Percentiles rank a stretch among this genome's conserved stretches.
Conservation (phyloP, 495 filamentous ascomycete species). For the Oleoguttula mirabilis region DNA sequence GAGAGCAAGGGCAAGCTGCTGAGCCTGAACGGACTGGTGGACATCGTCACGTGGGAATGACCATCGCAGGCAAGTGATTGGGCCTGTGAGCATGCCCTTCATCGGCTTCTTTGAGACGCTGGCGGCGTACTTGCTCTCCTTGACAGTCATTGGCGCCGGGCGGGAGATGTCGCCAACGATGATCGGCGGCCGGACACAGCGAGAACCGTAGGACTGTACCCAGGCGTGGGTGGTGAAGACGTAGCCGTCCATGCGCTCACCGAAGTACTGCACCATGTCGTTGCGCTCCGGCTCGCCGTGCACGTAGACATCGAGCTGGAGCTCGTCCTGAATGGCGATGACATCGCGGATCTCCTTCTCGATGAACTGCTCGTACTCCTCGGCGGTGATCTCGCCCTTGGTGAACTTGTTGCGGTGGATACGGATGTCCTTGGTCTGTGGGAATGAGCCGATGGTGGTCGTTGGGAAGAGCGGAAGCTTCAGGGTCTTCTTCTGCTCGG, state of each 20-base stretch:
- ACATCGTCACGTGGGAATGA: constrained; percentile 99
- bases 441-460: constrained; percentile 98
- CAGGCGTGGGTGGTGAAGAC: constrained; percentile 98
- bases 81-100: constrained; percentile 99
- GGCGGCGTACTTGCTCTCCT: constrained; percentile 97
- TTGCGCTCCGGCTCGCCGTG: constrained; percentile 99
- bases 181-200: constrained; percentile 94
- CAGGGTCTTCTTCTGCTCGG: constrained; percentile 74
- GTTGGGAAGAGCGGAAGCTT: constrained; percentile 94
- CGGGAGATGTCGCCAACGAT: constrained; percentile 97
- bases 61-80: constrained; percentile 97
- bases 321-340: constrained; percentile 93
- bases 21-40: constrained; percentile 95
- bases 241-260: constrained; percentile 91
- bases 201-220: constrained; percentile 97
- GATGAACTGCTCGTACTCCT: constrained; percentile 95
- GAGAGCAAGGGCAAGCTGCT: constrained; percentile 95
- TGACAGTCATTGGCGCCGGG: constrained; percentile 94
- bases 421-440: constrained; percentile 97
- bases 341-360: constrained; percentile 91
- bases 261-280: constrained; percentile 99
- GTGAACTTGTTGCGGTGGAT: constrained; percentile 91
- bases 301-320: constrained; percentile 89
- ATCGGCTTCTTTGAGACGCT: constrained; percentile 95
- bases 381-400: constrained; percentile 86